A percentile compares a stretch with the other conserved stretches of the same genome.
Conservation (phyloP, 2,329 filamentous ascomycete species). For the Trichoderma oligosporum region DNA sequence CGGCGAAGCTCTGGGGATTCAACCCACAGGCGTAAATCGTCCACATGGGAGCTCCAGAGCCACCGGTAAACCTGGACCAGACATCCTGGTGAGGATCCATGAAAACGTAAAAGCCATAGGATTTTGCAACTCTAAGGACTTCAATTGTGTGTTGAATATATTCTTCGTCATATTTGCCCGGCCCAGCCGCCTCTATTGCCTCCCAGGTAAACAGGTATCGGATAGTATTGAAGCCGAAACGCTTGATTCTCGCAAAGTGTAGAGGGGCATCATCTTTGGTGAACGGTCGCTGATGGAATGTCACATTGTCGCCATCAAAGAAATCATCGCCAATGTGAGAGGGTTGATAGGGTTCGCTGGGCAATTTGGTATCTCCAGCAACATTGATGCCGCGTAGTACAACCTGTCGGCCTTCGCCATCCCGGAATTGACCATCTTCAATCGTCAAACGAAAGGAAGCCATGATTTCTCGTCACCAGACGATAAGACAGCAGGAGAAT, state of each 20-base stretch:
- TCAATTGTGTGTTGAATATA: constrained; percentile 91
- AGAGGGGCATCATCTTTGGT: constrained; percentile 73
- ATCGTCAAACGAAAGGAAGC: constrained; percentile 72
- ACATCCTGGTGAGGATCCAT: constrained; percentile 99
- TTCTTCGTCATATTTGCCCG: constrained; percentile 87
- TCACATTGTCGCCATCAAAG: constrained; percentile 89
- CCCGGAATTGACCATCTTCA: constrained; percentile 80
- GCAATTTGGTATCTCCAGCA: constrained; percentile 85
- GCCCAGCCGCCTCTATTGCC: constrained; percentile 89
- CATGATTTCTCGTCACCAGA: constrained; percentile 50
- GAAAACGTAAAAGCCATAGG: constrained; percentile 92
- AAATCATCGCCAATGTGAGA: constrained; percentile 76
- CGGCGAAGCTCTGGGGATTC: constrained; percentile 78
- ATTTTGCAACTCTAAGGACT: constrained; percentile 75
- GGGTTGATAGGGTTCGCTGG: constrained; percentile 73
- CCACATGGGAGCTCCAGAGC: constrained; percentile 96
- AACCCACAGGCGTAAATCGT: constrained; percentile 92
- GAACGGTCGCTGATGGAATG: constrained; percentile 84
- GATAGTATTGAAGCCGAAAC: constrained; percentile 94
- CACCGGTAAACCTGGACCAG: constrained; percentile 92
- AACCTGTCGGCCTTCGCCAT: constrained; percentile 76
- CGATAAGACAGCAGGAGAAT: background rate
- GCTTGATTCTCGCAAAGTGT: constrained; percentile 81
- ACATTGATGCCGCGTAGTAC: constrained; percentile 91
- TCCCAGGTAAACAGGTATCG: constrained; percentile 99